phyloP scores from a whole-genome alignment of 2,329 filamentous ascomycete genomes.

The Ophidiomyces ophidiicola region DNA sequence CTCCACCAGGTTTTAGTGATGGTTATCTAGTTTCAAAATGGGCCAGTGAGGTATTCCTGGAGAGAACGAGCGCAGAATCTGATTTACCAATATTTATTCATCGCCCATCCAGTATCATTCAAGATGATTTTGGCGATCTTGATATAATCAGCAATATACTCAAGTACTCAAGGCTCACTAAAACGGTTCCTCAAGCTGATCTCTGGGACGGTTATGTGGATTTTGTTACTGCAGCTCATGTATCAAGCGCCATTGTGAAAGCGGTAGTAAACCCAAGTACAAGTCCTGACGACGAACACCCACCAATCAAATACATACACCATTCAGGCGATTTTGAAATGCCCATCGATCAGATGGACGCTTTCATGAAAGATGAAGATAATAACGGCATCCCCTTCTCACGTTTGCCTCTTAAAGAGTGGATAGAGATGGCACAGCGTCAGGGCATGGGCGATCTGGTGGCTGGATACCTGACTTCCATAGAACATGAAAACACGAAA shows the following conservation, averaged over 20 bases:
- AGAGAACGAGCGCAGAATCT: constrained; percentile 14
- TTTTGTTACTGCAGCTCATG: constrained; percentile 9
- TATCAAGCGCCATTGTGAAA: background rate
- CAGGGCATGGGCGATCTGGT: constrained; percentile 7
- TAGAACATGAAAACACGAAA: background rate
- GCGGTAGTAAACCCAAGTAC: no score
- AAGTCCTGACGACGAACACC: background rate
- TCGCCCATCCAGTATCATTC: constrained; percentile 12
- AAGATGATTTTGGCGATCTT: constrained; percentile 7
- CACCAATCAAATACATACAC: constrained; percentile 4
- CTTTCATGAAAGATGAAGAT: constrained; percentile 8
- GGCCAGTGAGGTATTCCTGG: constrained; percentile 30
- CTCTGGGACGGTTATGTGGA: constrained; percentile 11
- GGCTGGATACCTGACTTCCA: constrained; percentile 2
- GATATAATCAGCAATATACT: constrained; percentile 14
- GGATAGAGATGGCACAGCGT: constrained; percentile 8
- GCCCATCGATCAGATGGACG: constrained; percentile 8
- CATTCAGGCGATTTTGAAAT: constrained; percentile 10
- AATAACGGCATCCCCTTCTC: constrained; percentile 1
- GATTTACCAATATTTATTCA: constrained; percentile 11
- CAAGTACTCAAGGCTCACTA: constrained; percentile 10
- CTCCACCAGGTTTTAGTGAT: constrained; percentile 20
- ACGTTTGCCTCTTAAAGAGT: constrained; percentile 3
- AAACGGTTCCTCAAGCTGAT: constrained; percentile 6
- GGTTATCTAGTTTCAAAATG: constrained; percentile 33